Evolutionary conservation across 192 early-diverging fungal genomes (phyloP), one percentile per base, ranked within the genome.

Genomic region (Umbelopsis sp.): DNA sequence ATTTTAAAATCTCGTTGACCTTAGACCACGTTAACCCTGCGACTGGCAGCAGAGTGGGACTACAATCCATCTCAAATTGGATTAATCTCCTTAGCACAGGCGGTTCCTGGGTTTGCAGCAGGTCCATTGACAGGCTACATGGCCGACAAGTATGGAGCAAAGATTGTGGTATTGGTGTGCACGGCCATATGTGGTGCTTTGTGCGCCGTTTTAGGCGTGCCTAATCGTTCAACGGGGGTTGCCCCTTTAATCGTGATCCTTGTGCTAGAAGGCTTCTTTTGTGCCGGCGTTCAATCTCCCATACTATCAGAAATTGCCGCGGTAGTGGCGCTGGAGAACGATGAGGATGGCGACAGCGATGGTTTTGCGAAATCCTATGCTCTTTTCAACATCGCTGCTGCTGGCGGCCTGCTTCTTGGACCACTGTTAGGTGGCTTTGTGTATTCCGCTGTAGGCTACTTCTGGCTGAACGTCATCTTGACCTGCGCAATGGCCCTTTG

Each of bases 311-410:
- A 84, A 53, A 77, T 84, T 46, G 78, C 75, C 2, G 67, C 69
- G 1, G 78, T 80, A 3, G 80, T 81, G 15, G 74, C 68, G 8
- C 33, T 66, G 12, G 77, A 75, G 23, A 78, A 78, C 44, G 70
- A 73, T 3, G 49, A 69, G 7, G 75, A 73, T 18, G 76, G 76
- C 11, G 75, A 77, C 1, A 65, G 71, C 2, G 80, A 81, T 72
- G 80, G 82, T 13, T 74, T 81, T 20, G 82, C 82, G 18, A 65
- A 74, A 15, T 76, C 77, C 3, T 81, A 79, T 71, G 77, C 79
- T 15, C 23, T 81, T n/a, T 81, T 81, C 65, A 84, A 84, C 72
- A 77, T 79, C 35, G 75, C 73, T 15, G 81, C 75, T 53, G 72
- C 68, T n/a, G 58, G 67, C 35, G 77, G 77, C 64, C 66, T 71